These are phyloP conservation scores for Beauveria scarabaeidicola DNA, from an alignment of 2,329 filamentous ascomycete species.

Conservation along the genomic window DNA sequence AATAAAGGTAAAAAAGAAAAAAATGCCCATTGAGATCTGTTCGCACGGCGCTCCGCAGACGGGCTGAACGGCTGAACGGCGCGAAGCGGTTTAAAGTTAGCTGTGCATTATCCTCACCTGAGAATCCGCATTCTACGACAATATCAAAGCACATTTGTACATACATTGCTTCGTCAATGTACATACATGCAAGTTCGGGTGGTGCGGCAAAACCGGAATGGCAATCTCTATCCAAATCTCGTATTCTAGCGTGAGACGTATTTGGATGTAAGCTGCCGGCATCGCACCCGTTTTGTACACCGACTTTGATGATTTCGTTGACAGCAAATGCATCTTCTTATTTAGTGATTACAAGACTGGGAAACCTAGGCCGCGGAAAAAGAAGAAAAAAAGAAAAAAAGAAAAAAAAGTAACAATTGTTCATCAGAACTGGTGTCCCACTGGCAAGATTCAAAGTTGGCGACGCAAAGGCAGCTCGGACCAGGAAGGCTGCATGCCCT, in stretches of 20 bases:
- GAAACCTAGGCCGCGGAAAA: neutral
- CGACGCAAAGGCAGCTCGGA: neutral
- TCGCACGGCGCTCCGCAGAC: neutral
- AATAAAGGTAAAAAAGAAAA: neutral
- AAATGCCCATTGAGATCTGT: neutral
- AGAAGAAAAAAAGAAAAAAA: no score
- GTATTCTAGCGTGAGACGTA: neutral
- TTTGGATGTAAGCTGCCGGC: neutral
- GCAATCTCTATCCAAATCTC: neutral
- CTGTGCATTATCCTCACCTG: neutral
- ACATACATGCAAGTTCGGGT: no score
- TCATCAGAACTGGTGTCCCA: neutral
- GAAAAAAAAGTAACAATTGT: neutral
- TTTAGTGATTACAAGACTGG: neutral
- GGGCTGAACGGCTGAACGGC: neutral
- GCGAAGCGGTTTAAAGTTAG: neutral
- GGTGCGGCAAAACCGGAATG: neutral
- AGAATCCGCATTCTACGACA: no score
- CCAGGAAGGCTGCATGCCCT: no score
- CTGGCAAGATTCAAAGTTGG: neutral
- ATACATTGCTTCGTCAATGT: no score
- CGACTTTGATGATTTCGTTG: neutral
- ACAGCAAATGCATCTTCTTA: neutral
- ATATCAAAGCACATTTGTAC: no score
- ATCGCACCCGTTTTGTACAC: neutral